phyloP scores from a whole-genome alignment of 768 basidiomycete genomes.

The Russula virescens region DNA sequence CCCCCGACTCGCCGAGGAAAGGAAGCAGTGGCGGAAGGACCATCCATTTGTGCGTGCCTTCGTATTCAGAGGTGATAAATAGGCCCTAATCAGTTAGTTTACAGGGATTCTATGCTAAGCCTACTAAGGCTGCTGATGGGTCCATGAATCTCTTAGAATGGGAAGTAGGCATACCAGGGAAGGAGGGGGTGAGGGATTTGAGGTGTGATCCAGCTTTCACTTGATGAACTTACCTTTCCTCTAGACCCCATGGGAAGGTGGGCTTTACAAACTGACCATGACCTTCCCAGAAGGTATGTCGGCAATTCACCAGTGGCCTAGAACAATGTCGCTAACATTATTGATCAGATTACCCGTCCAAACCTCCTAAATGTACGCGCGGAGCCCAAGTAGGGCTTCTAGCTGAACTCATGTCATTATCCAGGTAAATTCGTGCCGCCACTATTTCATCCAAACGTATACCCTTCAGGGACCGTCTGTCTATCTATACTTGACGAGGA shows the following conservation, averaged over 20 bases:
- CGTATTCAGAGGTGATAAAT: neutral
- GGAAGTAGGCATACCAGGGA: constrained; percentile 99
- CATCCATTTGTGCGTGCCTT: constrained; percentile 93
- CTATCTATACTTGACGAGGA: constrained; percentile 97
- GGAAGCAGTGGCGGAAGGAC: constrained; percentile 98
- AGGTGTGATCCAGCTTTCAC: neutral
- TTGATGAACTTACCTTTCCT: neutral
- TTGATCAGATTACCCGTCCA: constrained; percentile 80
- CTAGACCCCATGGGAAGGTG: constrained; percentile 96
- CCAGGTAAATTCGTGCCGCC: constrained; percentile 95
- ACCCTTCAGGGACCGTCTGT: constrained; percentile 97
- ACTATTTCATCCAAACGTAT: constrained; percentile 97
- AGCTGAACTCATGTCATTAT: neutral
- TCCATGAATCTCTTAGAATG: constrained; percentile 96
- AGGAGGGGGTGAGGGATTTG: constrained; percentile 58
- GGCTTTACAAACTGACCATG: constrained; percentile 92
- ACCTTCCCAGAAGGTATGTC: constrained; percentile 87
- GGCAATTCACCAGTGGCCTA: constrained; percentile 8
- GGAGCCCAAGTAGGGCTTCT: constrained; percentile 21
- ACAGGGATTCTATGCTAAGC: constrained; percentile 97
- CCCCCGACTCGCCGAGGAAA: constrained; percentile 89
- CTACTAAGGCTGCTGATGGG: constrained; percentile 83
- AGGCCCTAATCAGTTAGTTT: neutral
- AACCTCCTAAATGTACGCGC: constrained; percentile 81
- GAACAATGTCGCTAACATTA: constrained; percentile 13